phyloP scores from a whole-genome alignment of 805 yeast genomes.

The Cyberlindnera subsufficiens region DNA sequence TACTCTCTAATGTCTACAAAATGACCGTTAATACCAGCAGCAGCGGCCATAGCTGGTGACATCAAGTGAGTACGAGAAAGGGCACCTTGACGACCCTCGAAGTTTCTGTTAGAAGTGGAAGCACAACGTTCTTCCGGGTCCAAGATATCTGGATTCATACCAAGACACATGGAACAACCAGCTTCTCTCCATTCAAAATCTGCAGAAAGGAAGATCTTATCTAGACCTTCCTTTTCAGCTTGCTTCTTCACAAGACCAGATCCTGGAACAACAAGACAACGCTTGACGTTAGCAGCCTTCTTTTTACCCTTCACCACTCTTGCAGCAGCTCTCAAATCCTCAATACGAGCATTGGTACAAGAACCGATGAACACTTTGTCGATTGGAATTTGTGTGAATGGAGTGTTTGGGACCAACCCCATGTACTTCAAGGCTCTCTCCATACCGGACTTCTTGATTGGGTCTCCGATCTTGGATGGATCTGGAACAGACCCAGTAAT shows the following conservation, averaged over 20 bases:
- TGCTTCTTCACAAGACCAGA: conserved; percentile 91
- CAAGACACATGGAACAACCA: conserved; percentile 99
- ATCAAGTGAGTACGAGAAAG: conserved; percentile 90
- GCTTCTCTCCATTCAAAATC: conserved; percentile 99
- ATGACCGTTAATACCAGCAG: conserved; percentile 90
- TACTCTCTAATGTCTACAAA: conserved; percentile 86
- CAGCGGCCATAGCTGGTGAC: conserved; percentile 99
- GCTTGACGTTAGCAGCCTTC: conserved; percentile 73
- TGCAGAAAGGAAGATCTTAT: conserved; percentile 83
- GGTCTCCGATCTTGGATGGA: conserved; percentile 68
- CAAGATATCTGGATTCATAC: conserved; percentile 98
- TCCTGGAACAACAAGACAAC: conserved; percentile 94
- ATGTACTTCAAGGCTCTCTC: conserved; percentile 88
- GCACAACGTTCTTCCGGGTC: conserved; percentile 97
- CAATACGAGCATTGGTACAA: conserved; percentile 96
- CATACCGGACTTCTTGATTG: conserved; percentile 75
- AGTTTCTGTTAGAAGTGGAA: conserved; percentile 96
- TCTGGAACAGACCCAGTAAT: conserved; percentile 89
- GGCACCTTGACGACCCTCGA: conserved; percentile 99
- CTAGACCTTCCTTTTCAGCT: conserved; percentile 94
- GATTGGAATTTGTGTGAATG: conserved; percentile 63
- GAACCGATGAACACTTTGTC: conserved; percentile 98
- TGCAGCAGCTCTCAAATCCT: conserved; percentile 95
- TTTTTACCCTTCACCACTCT: conserved; percentile 84
- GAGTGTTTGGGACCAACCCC: conserved; percentile 83